Conservation (phyloP, 306 rosid genomes). For the Prunus salicina region DNA sequence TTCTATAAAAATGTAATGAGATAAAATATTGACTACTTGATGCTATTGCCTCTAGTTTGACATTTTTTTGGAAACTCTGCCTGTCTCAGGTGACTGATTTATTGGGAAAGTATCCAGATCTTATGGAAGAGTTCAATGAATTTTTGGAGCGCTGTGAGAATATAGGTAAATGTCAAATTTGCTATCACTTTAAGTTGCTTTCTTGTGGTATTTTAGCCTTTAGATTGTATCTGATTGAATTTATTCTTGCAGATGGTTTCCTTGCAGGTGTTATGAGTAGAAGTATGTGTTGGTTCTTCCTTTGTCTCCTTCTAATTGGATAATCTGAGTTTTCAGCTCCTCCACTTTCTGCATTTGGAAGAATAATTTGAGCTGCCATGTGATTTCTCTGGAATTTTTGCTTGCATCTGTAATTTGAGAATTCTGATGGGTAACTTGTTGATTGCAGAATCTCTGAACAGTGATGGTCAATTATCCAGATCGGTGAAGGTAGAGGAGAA, state of each 20-base stretch:
- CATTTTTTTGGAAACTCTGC: constrained; percentile 22
- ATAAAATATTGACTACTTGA: constrained; percentile 2
- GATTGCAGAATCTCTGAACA: constrained; percentile 65
- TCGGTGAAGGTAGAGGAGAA: constrained; percentile 73
- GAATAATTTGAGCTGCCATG: constrained; percentile 4
- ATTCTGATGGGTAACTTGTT: constrained; percentile 30
- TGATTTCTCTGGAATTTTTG: neutral
- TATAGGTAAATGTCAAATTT: constrained; percentile 53
- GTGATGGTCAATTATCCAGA: constrained; percentile 64
- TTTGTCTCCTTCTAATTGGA: constrained; percentile 6
- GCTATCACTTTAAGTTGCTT: constrained; percentile 15
- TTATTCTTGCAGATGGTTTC: constrained; percentile 85
- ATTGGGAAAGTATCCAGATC: constrained; percentile 88
- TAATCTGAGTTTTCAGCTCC: neutral
- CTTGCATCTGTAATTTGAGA: constrained; percentile 12
- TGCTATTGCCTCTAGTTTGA: constrained; percentile 8
- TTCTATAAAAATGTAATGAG: neutral
- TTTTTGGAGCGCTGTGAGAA: constrained; percentile 87
- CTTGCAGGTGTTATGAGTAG: constrained; percentile 87
- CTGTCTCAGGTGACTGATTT: constrained; percentile 75
- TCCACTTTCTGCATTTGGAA: neutral
- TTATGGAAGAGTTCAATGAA: constrained; percentile 86
- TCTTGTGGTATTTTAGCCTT: constrained; percentile 18
- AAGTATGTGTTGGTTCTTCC: constrained; percentile 55
- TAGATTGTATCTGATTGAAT: constrained; percentile 32